Base-by-base conservation (phyloP, 202 grass and related monocot species). In the Brachypodium distachyon region DNA sequence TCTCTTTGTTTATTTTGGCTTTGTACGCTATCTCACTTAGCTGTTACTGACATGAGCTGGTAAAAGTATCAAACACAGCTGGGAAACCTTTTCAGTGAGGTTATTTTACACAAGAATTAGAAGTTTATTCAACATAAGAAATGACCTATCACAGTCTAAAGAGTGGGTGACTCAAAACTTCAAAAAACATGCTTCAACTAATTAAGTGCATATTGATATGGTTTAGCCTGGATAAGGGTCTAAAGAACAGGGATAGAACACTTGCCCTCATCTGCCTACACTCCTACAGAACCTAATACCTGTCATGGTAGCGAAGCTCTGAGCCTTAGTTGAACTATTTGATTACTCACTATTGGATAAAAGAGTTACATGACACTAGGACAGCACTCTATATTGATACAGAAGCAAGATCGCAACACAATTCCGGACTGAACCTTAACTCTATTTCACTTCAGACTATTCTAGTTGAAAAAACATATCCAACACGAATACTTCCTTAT, bases 101-200 rank as follows among this genome's bases (percentile, higher is more conserved):
- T 67, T 37, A 40, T 59, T 59, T 34, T 76, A 74, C 59, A 75
- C n/a, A 80, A 33, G 23, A 85, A 75, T 28, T 27, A 28, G 9
- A 72, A 44, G 7, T 64, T 19, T 46, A 83, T 43, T 27, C 36
- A 73, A 54, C 7, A 51, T 37, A 81, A 38, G 25, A 76, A 61
- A 17, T 73, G 27, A 10, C 16, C 19, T 28, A 28, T 34, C 43
- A 75, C 12, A 75, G 53, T 42, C n/a, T 75, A 54, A 22, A 27
- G n/a, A 74, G 33, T 67, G 32, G 43, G 41, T 49, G 18, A 53
- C 49, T 46, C 33, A 17, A 72, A 80, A n/a, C 40, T 52, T 67
- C 53, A 62, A 62, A 39, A 75, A n/a, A n/a, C n/a, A 61, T 14
- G 9, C 10, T 58, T 74, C n/a, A 67, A 18, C 34, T 73, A 33